Conservation (phyloP, 1,284 basidiomycete species). For the Cystobasidium sp. region DNA sequence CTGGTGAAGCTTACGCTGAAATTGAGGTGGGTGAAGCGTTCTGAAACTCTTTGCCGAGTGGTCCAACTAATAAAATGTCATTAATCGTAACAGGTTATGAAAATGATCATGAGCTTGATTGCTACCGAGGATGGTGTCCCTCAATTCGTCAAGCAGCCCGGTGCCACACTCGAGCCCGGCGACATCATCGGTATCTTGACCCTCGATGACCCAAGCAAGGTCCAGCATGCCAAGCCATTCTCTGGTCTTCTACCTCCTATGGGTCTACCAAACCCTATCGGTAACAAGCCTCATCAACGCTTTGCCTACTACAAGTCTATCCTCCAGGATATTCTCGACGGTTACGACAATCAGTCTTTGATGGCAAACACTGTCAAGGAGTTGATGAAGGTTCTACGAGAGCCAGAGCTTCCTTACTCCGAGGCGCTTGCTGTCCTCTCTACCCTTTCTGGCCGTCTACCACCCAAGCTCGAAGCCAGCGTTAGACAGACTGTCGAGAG, state of each 20-base stretch:
- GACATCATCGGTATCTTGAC: conserved; percentile 97
- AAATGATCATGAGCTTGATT: conserved; percentile 98
- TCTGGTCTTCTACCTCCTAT: conserved; percentile 86
- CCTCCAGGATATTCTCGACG: conserved; percentile 89
- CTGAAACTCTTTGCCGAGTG: too few species aligned
- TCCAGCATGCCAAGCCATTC: conserved; percentile 98
- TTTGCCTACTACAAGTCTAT: conserved; percentile 76
- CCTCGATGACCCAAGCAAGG: conserved; percentile 93
- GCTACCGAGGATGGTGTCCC: conserved; percentile 94
- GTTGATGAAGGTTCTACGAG: conserved; percentile 74
- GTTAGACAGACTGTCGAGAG: conserved; percentile 79
- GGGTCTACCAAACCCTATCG: conserved; percentile 83
- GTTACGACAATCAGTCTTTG: conserved; percentile 89
- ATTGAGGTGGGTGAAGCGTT: conserved; percentile 72
- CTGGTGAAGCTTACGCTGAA: conserved; percentile 96
- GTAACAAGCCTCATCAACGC: conserved; percentile 89
- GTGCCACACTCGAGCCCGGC: conserved; percentile 93
- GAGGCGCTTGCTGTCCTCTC: conserved; percentile 84
- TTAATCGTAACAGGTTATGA: conserved; percentile 96
- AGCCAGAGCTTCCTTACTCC: conserved; percentile 87
- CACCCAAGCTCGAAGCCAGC: conserved; percentile 84
- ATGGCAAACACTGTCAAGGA: conserved; percentile 83
- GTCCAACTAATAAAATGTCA: too few species aligned
- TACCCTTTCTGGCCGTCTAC: conserved; percentile 89
- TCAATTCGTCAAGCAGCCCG: conserved; percentile 98